Conservation (phyloP, 306 rosid genomes). For the Bauhinia variegata region DNA sequence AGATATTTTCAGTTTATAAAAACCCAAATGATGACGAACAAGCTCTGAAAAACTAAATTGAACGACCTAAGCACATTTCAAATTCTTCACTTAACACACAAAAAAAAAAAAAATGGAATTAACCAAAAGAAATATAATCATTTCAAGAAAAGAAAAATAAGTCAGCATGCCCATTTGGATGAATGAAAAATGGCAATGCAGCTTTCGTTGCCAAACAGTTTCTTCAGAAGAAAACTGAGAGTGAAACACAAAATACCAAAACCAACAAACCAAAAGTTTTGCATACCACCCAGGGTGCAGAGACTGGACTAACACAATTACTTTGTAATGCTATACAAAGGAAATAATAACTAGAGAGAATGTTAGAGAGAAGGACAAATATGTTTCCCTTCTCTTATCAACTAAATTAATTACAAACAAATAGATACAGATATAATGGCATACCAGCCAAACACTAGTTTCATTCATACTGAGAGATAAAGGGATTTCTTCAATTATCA, state of each 20-base stretch:
- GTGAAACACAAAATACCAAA: no score
- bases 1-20: neutral
- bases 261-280: no score
- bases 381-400: neutral
- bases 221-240: no score
- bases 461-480: neutral
- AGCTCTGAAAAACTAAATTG: neutral
- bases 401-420: neutral
- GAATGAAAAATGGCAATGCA: no score
- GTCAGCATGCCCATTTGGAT: neutral
- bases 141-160: neutral
- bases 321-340: no score
- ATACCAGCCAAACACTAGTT: neutral
- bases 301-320: no score
- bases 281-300: no score
- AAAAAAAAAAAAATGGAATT: neutral
- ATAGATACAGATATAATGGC: neutral
- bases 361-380: neutral
- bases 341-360: no score
- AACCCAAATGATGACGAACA: constrained; percentile 6
- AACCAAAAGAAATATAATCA: neutral
- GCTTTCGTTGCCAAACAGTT: no score
- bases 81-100: neutral
- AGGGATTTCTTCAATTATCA: neutral
- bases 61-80: neutral